A percentile compares a stretch with the other conserved stretches of the same genome.
Evolutionary conservation across 805 yeast species (phyloP).

Genomic region (Nadsonia fulvescens): DNA sequence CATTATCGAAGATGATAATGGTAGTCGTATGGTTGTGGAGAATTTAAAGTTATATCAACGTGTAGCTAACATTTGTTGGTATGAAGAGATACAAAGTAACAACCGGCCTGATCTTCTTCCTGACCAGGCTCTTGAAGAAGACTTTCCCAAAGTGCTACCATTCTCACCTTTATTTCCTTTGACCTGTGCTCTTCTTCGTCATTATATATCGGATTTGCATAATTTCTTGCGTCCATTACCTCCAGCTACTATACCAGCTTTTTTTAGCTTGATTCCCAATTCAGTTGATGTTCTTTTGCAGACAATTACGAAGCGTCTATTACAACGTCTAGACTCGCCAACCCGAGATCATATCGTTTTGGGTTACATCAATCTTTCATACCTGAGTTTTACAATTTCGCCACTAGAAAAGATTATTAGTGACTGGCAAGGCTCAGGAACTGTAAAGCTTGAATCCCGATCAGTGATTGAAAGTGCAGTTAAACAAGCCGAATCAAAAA

Average conservation of each 20-base stretch:
- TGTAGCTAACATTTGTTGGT: conserved; percentile 54
- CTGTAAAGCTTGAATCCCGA: conserved; percentile 32
- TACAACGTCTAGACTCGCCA: conserved; percentile 43
- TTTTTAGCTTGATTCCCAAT: no score
- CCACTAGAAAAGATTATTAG: conserved; percentile 33
- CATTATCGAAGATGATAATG: conserved; percentile 74
- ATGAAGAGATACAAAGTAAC: conserved; percentile 28
- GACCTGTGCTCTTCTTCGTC: conserved; percentile 68
- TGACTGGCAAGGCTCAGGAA: conserved; percentile 21
- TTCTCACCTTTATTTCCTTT: conserved; percentile 80
- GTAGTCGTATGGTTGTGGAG: conserved; percentile 67
- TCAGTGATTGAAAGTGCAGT: conserved; percentile 39
- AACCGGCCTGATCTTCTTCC: no score
- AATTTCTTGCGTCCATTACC: no score
- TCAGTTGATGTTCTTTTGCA: no score
- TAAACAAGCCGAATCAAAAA: conserved; percentile 56
- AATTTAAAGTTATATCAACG: conserved; percentile 41
- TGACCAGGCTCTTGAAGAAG: conserved; percentile 2
- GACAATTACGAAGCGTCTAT: no score
- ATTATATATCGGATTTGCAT: no score
- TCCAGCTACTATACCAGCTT: no score
- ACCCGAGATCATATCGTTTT: conserved; percentile 86
- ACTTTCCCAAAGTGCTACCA: conserved; percentile 52
- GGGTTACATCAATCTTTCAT: conserved; percentile 65
- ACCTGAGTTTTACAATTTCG: conserved; percentile 72